Percentiles rank a stretch among this genome's conserved stretches.
Evolutionary conservation across 176 grass and related monocot species (phyloP).

Genomic region (Poa annua): DNA sequence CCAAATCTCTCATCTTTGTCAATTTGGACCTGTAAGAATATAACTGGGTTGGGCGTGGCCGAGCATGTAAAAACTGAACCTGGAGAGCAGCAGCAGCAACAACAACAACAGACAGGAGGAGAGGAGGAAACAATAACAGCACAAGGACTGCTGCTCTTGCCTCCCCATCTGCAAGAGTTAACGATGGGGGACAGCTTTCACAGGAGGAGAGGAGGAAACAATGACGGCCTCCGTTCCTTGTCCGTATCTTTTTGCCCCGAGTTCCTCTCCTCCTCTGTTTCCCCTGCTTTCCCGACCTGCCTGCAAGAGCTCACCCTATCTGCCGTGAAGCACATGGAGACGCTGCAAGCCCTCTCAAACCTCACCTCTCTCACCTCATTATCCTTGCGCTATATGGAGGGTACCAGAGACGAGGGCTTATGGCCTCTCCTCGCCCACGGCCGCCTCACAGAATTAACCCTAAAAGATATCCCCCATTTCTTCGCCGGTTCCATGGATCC

Average conservation of each 20-base stretch:
- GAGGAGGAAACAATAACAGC: background rate
- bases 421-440: too few relatives aligned
- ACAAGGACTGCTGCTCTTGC: slow-evolving; percentile 12
- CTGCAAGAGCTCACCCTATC: rapidly evolving
- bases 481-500: too few relatives aligned
- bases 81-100: background rate
- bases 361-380: too few relatives aligned
- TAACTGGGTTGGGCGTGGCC: background rate
- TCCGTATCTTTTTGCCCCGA: too few relatives aligned
- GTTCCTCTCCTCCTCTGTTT: background rate
- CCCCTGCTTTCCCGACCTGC: slow-evolving; percentile 17
- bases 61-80: too few relatives aligned
- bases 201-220: too few relatives aligned
- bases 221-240: too few relatives aligned
- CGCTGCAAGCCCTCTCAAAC: background rate
- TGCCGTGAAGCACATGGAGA: background rate
- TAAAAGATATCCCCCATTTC: too few relatives aligned
- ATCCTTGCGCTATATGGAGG: too few relatives aligned
- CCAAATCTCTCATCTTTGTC: background rate
- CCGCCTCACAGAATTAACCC: too few relatives aligned
- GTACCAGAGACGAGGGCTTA: too few relatives aligned
- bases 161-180: background rate
- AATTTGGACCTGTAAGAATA: background rate
- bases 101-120: background rate
- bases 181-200: too few relatives aligned